Evolutionary conservation across 371 early-diverging fungal genomes (phyloP).

Genomic region (Mortierella sp.): DNA sequence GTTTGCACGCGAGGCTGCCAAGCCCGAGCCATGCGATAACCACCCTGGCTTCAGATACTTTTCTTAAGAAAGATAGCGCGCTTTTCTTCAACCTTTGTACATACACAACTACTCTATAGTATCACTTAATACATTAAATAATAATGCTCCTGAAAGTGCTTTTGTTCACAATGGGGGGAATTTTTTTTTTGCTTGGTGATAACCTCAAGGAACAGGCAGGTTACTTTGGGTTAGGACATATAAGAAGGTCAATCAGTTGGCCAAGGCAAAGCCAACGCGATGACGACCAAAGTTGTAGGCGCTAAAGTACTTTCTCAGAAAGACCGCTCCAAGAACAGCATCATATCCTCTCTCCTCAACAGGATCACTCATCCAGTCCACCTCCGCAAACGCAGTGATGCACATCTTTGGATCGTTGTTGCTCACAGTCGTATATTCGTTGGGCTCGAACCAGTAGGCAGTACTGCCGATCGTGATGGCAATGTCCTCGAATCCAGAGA

Average conservation of each 20-base stretch:
- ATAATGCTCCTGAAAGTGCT: background rate
- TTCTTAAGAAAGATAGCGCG: conserved; percentile 49
- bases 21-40: conserved; percentile 67
- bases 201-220: background rate
- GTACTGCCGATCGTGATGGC: background rate
- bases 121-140: background rate
- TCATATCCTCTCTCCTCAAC: background rate
- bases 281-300: background rate
- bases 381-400: background rate
- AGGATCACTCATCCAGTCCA: background rate
- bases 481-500: background rate
- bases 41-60: conserved; percentile 72
- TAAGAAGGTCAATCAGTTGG: background rate
- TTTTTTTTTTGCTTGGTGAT: background rate
- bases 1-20: conserved; percentile 60
- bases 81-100: background rate
- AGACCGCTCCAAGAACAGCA: background rate
- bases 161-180: background rate
- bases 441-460: background rate
- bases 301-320: background rate
- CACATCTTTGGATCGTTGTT: background rate
- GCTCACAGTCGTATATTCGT: background rate
- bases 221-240: background rate
- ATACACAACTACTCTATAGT: background rate
- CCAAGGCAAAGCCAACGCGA: background rate